Evolutionary conservation across 176 grass and related monocot genomes (phyloP), one percentile per base, ranked within the genome.

Genomic region (Saccharum spontaneum): DNA sequence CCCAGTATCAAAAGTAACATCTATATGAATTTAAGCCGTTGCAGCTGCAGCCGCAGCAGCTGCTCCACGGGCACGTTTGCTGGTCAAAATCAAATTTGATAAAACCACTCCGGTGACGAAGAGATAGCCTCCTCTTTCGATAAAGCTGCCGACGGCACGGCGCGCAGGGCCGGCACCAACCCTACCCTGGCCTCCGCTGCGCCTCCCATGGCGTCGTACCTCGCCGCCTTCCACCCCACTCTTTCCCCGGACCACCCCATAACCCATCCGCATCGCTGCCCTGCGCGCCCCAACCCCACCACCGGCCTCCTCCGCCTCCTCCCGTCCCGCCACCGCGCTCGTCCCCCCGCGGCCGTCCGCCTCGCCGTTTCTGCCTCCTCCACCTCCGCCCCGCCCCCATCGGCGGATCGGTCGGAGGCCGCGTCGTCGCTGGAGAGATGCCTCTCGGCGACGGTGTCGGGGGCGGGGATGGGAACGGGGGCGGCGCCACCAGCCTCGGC

Each of bases 361-460:
- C 73, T 88, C 49, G 75, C 79, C 64, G 15, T 83, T 48, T 55
- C 84, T 48, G 49, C 83, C 82, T 41, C 82, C 55, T 34, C 93
- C 17, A 36, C 90, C 37, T 64, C 85, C 31, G 28, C 85, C 5
- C 76, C 84, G 40, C 73, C 84, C 9, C 67, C 67, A 10, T 83
- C 85, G 46, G 74, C 77, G 2, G 83, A 69, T 39, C 71, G 81
- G 40, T 82, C 86, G 34, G 87, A 86, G 22, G 67, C 83, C 15
- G 59, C 88, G 13, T 90, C 84, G 22, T 90, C 88, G 23, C 85
- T 85, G 45, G 84, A 89, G 68, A 31, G 96, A 65, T 80, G 87
- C 88, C 9, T 89, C 11, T 54, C 66, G n/a, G 79, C 83, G 14
- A 79, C 83, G 31, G 83, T 11, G 63, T 61, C 70, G 14, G 78